Percentiles rank a stretch among this genome's conserved stretches.
These are phyloP conservation scores for Candida oleophila DNA, from an alignment of 805 yeast species.

Conservation along the genomic window DNA sequence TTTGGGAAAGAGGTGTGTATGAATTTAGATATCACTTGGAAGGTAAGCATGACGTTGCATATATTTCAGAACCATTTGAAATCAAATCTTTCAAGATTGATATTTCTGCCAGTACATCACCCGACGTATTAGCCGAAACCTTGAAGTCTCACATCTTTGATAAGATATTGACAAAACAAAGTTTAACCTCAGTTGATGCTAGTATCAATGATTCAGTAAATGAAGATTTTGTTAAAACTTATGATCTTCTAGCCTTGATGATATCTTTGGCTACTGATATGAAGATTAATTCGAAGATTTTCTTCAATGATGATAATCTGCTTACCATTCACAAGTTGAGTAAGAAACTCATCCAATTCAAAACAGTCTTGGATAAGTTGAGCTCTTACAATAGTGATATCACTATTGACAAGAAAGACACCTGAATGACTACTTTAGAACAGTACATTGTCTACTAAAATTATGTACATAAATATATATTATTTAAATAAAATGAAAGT, in stretches of 20 bases:
- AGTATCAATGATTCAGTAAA: slow-evolving; percentile 26
- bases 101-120: slow-evolving; percentile 21
- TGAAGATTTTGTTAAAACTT: slow-evolving; percentile 28
- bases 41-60: slow-evolving; percentile 68
- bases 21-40: slow-evolving; percentile 72
- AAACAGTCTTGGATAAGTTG: slow-evolving; percentile 35
- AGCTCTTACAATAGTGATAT: slow-evolving; percentile 13
- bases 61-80: slow-evolving; percentile 66
- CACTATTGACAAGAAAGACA: slow-evolving; percentile 11
- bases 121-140: slow-evolving; percentile 26
- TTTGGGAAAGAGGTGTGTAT: slow-evolving; percentile 69
- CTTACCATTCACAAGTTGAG: slow-evolving; percentile 29
- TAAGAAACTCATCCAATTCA: slow-evolving; percentile 33
- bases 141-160: slow-evolving; percentile 33
- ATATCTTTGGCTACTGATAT: slow-evolving; percentile 36
- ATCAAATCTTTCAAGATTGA: slow-evolving; percentile 43
- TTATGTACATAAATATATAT: no score
- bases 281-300: slow-evolving; percentile 36
- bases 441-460: no score
- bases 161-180: slow-evolving; percentile 22
- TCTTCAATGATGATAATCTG: slow-evolving; percentile 26
- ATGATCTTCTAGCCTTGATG: slow-evolving; percentile 23
- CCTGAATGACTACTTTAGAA: no score
- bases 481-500: background rate
- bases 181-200: slow-evolving; percentile 19